Base-by-base conservation (phyloP, 140 eudicot genomes). In the Bidens hawaiensis region DNA sequence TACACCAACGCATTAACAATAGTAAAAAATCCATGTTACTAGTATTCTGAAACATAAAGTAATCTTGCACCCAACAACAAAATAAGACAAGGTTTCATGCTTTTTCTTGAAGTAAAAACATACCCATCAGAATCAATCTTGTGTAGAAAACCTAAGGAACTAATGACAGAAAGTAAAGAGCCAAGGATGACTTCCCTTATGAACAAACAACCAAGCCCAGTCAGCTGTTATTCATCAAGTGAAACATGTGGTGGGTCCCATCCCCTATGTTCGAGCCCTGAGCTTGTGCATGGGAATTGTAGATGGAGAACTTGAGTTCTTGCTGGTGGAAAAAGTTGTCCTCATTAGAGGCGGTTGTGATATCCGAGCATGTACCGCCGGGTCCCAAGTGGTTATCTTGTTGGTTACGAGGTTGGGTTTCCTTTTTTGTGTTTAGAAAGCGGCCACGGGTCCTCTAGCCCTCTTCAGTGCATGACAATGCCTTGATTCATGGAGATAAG, bases 141-240 rank as follows among this genome's bases (percentile, higher is more conserved):
- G n/a, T n/a, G n/a, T n/a, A n/a, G n/a, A n/a, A n/a, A n/a, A n/a
- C n/a, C n/a, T n/a, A n/a, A n/a, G n/a, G n/a, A 68, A 56, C 82
- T 67, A 74, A 21, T 1, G 63, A 67, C 79, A 50, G 51, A 67
- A 74, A 59, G 31, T 74, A 74, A 74, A 74, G 72, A 85, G 89
- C 94, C 94, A 85, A 85, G 88, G 94, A 85, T 82, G 89, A 85
- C 89, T 74, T 85, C 84, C 94, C 94, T n/a, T 65, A 50, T 60
- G 67, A 61, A 69, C 68, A 79, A 66, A 68, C 74, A 75, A 47
- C 70, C 56, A 42, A 55, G 17, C 5, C 11, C 16, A 18, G 7
- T 58, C 9, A 2, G 7, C 52, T 31, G 76, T 43, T 46, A 78
- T 69, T 70, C 66, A 52, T 51, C 71, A 69, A 77, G 54, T 62